Percentiles rank a stretch among this genome's conserved stretches.
phyloP scores from a whole-genome alignment of 441 rosid genomes.

The Croton laevigatus region DNA sequence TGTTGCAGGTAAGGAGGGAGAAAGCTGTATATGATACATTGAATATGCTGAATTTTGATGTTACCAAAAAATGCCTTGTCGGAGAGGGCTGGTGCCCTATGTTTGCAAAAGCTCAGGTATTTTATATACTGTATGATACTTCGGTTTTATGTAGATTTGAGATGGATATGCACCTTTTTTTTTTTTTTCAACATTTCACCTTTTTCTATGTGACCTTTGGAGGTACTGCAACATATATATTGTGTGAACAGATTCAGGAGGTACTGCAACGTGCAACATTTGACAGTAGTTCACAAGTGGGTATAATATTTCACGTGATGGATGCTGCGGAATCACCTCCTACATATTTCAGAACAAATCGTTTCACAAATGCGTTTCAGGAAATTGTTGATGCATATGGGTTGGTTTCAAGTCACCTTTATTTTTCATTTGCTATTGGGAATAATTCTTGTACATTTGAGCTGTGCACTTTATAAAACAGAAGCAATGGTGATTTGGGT shows the following conservation, averaged over 20 bases:
- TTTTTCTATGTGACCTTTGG: constrained; percentile 16
- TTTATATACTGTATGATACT: constrained; percentile 13
- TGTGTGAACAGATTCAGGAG: constrained; percentile 78
- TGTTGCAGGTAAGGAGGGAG: constrained; percentile 79
- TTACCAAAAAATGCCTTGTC: constrained; percentile 94
- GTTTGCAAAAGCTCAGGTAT: constrained; percentile 90
- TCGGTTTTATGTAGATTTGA: constrained; percentile 4
- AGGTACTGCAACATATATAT: constrained; percentile 22
- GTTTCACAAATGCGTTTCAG: constrained; percentile 84
- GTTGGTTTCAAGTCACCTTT: constrained; percentile 44
- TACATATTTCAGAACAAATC: constrained; percentile 87
- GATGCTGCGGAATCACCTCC: constrained; percentile 90
- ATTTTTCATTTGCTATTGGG: not conserved
- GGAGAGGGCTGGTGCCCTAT: constrained; percentile 99
- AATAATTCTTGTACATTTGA: not conserved
- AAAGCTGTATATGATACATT: constrained; percentile 88
- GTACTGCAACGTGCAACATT: constrained; percentile 88
- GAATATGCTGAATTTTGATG: constrained; percentile 96
- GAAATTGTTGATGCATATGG: constrained; percentile 99
- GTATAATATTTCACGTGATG: constrained; percentile 92
- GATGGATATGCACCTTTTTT: not conserved
- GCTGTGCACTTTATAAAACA: not conserved
- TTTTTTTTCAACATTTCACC: constrained; percentile 5
- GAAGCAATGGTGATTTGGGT: not conserved
- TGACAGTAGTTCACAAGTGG: constrained; percentile 91